Evolutionary conservation across 2,329 filamentous ascomycete genomes (phyloP), one percentile per base, ranked within the genome.

Genomic region (Hansfordia pulvinata): DNA sequence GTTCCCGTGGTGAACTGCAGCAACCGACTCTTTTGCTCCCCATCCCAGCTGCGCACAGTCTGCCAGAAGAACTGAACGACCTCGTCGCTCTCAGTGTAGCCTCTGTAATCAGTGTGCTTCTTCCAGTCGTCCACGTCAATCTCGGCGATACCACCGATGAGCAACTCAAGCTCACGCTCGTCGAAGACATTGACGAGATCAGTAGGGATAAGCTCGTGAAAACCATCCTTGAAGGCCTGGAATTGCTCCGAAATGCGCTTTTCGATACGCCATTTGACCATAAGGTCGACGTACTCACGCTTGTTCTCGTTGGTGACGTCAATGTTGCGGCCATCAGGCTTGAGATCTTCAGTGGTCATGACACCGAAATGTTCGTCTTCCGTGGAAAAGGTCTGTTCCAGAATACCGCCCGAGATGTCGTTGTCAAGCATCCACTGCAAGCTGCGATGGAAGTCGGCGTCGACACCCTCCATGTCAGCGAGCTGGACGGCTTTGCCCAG

Each of bases 81-180:
- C 47, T 94, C 84, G 44, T 98, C 90, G 30, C 77, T 85, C 58
- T 98, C 90, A 8, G 92, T 94, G 66, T 98, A 98, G 29, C 90
- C 90, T 42, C 90, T 80, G 56, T 98, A 98, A 49, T 98, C 90
- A 24, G 90, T 98, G 59, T 98, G 90, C 65, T 98, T 98, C 78
- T 98, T 96, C 90, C 90, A 98, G 56, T 98, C 90, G 33, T 98
- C 90, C 10, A 98, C 88, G 46, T 98, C 90, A 41, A 98, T 98
- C 56, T 98, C 90, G n/a, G 90, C 90, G 43, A 98, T 98, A 67
- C 90, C 90, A 39, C 90, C 90, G 47, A 98, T 96, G 40, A 98
- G 68, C 40, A 98, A 60, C 56, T 98, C 90, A 25, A 98, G 65
- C 56, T 98, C 90, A 44, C 90, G 81, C 63, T 98, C 90, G 47